Evolutionary conservation across 306 rosid genomes (phyloP).

Genomic region (Prunus padus): DNA sequence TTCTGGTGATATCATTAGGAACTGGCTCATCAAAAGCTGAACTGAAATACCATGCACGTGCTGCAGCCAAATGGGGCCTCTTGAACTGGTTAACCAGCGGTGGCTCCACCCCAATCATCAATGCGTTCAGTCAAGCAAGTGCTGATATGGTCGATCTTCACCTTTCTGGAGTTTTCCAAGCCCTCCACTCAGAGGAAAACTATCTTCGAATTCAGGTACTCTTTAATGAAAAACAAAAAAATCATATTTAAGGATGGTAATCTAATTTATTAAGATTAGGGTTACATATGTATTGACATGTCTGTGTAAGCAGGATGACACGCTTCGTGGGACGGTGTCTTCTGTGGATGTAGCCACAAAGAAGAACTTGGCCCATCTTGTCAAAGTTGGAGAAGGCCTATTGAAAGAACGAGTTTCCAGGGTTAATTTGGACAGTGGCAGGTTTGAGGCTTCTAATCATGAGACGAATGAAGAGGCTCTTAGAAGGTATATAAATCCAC

Average conservation of each 20-base stretch:
- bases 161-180: constrained; percentile 17
- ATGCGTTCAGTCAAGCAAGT: constrained; percentile 25
- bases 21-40: constrained; percentile 48
- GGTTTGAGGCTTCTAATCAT: not conserved
- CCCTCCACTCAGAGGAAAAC: constrained; percentile 2
- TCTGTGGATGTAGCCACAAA: constrained; percentile 29
- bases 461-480: constrained; percentile 31
- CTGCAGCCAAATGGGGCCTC: constrained; percentile 52
- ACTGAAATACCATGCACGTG: constrained; percentile 25
- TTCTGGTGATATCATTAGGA: constrained; percentile 52
- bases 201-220: constrained; percentile 29
- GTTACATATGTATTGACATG: not conserved
- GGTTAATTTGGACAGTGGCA: constrained; percentile 22
- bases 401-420: constrained; percentile 27
- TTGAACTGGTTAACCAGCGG: constrained; percentile 38
- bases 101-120: constrained; percentile 42
- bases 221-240: too few relatives aligned
- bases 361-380: constrained; percentile 24
- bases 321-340: constrained; percentile 12
- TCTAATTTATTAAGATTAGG: not conserved
- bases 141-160: constrained; percentile 8
- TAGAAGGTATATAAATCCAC: constrained; percentile 1
- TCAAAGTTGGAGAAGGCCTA: constrained; percentile 16
- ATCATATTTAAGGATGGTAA: not conserved
- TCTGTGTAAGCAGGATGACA: constrained; percentile 17